Evolutionary conservation across 2,329 filamentous ascomycete genomes (phyloP).

Genomic region (Clarireedia monteithiana): DNA sequence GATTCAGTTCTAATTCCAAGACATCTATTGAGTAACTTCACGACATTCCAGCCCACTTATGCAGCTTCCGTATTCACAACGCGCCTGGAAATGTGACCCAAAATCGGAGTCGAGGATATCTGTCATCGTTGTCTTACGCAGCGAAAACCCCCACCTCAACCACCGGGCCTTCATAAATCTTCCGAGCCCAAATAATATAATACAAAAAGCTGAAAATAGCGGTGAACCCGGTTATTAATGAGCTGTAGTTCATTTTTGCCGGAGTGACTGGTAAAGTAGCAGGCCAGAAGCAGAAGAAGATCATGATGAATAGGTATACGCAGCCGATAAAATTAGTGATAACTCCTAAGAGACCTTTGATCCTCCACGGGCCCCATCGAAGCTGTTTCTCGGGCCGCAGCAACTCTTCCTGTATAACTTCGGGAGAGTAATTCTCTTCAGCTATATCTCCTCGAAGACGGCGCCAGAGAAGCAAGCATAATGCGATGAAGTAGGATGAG

Average conservation of each 20-base stretch:
- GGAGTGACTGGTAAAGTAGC: constrained; percentile 29
- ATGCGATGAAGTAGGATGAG: constrained; percentile 30
- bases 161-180: constrained; percentile 8
- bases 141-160: neutral
- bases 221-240: constrained; percentile 1
- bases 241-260: constrained; percentile 38
- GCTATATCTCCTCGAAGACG: constrained; percentile 4
- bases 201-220: constrained; percentile 2
- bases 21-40: no score
- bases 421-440: neutral
- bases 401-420: neutral
- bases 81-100: no score
- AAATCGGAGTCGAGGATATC: no score
- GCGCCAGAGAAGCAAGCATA: neutral
- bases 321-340: constrained; percentile 36
- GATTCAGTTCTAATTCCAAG: no score
- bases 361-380: constrained; percentile 1
- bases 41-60: no score
- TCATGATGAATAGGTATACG: constrained; percentile 33
- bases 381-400: neutral
- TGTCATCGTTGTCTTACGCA: no score
- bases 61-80: no score
- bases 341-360: constrained; percentile 32
- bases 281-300: constrained; percentile 41
- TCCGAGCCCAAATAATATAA: constrained; percentile 1